Base-by-base conservation (phyloP, 768 basidiomycete genomes). In the Suillus subalutaceus region DNA sequence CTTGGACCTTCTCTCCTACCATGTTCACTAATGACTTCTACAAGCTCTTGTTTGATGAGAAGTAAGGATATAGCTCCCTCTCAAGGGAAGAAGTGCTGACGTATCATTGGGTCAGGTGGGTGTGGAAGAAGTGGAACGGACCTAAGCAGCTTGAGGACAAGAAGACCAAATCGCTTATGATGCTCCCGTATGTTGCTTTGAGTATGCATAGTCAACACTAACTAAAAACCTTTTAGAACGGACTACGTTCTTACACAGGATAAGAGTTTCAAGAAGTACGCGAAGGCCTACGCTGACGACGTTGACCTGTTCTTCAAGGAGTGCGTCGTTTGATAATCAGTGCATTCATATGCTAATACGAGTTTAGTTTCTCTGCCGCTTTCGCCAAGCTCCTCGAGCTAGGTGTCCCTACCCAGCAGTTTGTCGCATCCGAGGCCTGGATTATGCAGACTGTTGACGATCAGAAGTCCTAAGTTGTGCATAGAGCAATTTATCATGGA, bases 81-180 rank as follows among this genome's bases (percentile, higher is more conserved):
- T 56, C 12, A 20, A 52, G 26, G 50, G 18, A 13, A 6, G 6
- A 13, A 4, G 41, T 32, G 6, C 7, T 60, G 37, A 60, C 12
- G 3, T 18, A 20, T 43, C 10, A 5, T 59, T 40, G 20, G 23
- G 4, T 41, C 57, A 87, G 86, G 65, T 94, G 93, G 92, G 84
- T 88, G n/a, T 97, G 96, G 96, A 91, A 86, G 80, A 97, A 96
- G 79, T 98, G 97, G 95, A 80, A 81, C 67, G 96, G 94, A 62
- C 94, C 96, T 26, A 95, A 94, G 82, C 96, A 97, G 81, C 89
- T 91, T 65, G 89, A 92, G 79, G 97, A 98, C 81, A 96, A 94
- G 86, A 88, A 86, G 79, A 96, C 95, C 50, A 86, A 86, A 72
- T 78, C 88, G 32, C 82, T 98, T 62, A 98, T 98, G 96, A 98